Evolutionary conservation across 345 rosid genomes (phyloP), one percentile per base, ranked within the genome.

Genomic region (Excoecaria cochinchinensis): DNA sequence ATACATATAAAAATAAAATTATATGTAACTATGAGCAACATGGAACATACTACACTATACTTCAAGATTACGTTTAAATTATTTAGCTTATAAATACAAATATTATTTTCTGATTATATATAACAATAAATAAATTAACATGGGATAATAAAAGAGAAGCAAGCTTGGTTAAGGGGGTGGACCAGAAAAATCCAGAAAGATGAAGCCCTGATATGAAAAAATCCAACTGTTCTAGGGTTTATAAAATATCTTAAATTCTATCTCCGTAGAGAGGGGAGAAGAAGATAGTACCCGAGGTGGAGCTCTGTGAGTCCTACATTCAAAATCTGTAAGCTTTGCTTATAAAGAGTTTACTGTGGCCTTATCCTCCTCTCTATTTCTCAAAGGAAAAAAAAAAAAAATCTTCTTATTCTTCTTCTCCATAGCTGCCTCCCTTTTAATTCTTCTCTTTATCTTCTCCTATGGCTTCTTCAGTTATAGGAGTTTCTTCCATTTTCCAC

Each of bases 401-500:
- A 31, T 31, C 31, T 31, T 31, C 31, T 31, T 31, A 1, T 31
- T 31, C 31, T 31, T 52, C 31, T 31, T 17, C 48, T 5, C 6
- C 5, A 1, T 44, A 10, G 9, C 48, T 44, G 1, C 7, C 47
- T 44, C 6, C 47, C 9, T 8, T 47, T 38, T 7, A 52, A 16
- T 21, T 73, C 77, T 11, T 58, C 57, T 25, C 73, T 22, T 10
- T 17, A 48, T 56, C 38, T 48, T 22, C 8, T 40, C n/a, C 15
- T 17, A 72, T 60, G 53, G 65, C 82, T 74, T 74, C 71, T 55
- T 71, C 80, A 9, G 74, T 62, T 6, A 14, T 74, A 15, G 82
- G 82, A 16, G 82, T 79, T 31, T 61, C 78, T 25, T 79, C 78
- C 16, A 74, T 79, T 25, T 79, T 79, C 67, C 78, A 69, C 22